Percentiles rank a stretch among this genome's conserved stretches.
Conservation (phyloP, 2,329 filamentous ascomycete species). For the Aureobasidium namibiae region DNA sequence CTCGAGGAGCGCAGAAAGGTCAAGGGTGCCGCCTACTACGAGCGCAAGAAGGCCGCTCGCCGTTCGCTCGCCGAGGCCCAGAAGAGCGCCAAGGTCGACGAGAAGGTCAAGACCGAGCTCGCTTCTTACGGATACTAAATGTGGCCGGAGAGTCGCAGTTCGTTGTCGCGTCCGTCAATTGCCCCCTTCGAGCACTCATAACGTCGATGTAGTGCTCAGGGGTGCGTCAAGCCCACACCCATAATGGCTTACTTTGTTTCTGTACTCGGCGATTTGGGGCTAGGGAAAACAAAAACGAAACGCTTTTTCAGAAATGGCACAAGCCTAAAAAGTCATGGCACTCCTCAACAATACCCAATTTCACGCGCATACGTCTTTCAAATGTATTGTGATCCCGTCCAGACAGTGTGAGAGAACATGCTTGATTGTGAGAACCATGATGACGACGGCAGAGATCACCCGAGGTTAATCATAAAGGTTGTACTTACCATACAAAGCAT, state of each 20-base stretch:
- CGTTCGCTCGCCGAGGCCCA: constrained; percentile 87
- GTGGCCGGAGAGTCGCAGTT: constrained; percentile 5
- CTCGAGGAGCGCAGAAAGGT: constrained; percentile 99
- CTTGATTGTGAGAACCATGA: not conserved
- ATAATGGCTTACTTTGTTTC: constrained; percentile 13
- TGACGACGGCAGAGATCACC: too few species aligned
- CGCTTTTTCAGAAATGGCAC: constrained; percentile 11
- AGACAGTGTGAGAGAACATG: not conserved
- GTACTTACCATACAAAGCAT: too few species aligned
- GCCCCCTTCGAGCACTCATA: constrained; percentile 10
- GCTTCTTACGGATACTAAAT: constrained; percentile 84
- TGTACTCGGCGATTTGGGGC: constrained; percentile 12
- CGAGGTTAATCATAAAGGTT: too few species aligned
- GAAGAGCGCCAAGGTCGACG: constrained; percentile 81
- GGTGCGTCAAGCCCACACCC: constrained; percentile 13
- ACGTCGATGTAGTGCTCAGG: constrained; percentile 3
- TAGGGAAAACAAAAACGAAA: constrained; percentile 14
- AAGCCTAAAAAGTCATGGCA: constrained; percentile 12
- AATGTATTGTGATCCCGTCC: not conserved
- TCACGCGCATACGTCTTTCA: constrained; percentile 2
- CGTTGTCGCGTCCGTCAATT: constrained; percentile 2
- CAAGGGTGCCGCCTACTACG: constrained; percentile 98
- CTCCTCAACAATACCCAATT: constrained; percentile 11
- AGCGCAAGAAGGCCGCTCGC: constrained; percentile 96
- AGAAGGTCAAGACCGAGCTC: constrained; percentile 81